Percentiles rank a stretch among this genome's conserved stretches.
Conservation (phyloP, 2,329 filamentous ascomycete genomes). For the Celoporthe dispersa region DNA sequence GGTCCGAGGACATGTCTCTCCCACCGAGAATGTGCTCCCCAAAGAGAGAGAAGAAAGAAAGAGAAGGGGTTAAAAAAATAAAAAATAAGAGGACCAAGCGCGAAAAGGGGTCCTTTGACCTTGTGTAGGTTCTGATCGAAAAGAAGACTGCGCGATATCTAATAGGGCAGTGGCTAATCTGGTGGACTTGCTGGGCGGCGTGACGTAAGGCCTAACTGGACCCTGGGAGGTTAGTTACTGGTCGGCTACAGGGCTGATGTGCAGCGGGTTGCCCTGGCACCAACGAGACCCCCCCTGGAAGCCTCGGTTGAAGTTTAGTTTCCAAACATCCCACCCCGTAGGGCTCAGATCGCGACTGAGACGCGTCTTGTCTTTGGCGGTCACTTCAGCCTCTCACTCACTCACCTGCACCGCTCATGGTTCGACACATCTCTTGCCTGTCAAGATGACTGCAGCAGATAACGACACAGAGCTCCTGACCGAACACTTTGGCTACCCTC, state of each 20-base stretch:
- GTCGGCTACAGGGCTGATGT: not conserved
- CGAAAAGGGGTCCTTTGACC: not conserved
- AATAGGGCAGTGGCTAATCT: not conserved
- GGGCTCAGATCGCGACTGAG: conserved; percentile 16
- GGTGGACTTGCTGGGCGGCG: not conserved
- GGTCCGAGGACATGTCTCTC: not conserved
- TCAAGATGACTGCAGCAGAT: conserved; percentile 36
- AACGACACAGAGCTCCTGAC: conserved; percentile 76
- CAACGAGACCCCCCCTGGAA: not conserved
- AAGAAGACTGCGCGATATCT: conserved; percentile 12
- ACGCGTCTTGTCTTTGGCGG: conserved; percentile 19
- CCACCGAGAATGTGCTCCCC: too few relatives aligned
- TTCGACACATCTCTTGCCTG: not conserved
- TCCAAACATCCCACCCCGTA: conserved; percentile 11
- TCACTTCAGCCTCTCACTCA: conserved; percentile 3
- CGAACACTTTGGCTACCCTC: conserved; percentile 94
- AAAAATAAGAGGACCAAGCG: not conserved
- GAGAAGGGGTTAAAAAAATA: too few relatives aligned
- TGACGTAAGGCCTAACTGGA: conserved; percentile 20
- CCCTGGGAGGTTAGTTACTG: too few relatives aligned
- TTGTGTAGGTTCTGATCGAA: not conserved
- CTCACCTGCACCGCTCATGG: not conserved
- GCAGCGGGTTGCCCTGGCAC: not conserved
- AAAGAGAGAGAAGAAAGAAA: not conserved
- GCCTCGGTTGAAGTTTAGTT: not conserved